These are phyloP conservation scores for Sungouiella thailandica DNA, from an alignment of 805 yeast species.

Conservation along the genomic window DNA sequence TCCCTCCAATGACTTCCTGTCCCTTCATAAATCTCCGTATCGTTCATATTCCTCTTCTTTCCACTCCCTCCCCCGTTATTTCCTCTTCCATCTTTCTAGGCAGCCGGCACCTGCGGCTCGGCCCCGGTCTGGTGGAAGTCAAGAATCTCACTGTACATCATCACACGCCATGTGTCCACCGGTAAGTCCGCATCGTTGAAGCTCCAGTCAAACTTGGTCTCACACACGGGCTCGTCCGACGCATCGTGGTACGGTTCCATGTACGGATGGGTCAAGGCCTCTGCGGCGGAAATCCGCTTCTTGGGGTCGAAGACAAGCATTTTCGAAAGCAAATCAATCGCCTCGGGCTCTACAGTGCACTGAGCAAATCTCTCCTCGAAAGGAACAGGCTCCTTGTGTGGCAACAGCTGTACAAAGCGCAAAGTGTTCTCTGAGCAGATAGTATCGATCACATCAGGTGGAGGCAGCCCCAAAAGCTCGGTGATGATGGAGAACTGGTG, in stretches of 20 bases:
- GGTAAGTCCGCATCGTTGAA: slow-evolving; percentile 97
- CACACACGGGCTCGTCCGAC: slow-evolving; percentile 93
- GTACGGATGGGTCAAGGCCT: slow-evolving; percentile 65
- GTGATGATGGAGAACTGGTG: slow-evolving; percentile 97
- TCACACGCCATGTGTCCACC: slow-evolving; percentile 96
- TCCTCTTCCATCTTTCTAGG: neutral
- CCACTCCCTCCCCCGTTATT: too few relatives aligned
- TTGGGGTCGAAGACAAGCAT: slow-evolving; percentile 96
- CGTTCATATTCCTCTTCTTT: too few relatives aligned
- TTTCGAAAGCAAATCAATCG: slow-evolving; percentile 79
- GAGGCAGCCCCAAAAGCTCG: slow-evolving; percentile 94
- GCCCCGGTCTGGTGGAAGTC: slow-evolving; percentile 85
- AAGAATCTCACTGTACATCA: slow-evolving; percentile 97
- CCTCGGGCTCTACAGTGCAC: slow-evolving; percentile 41
- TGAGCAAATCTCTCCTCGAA: slow-evolving; percentile 73
- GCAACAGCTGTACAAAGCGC: slow-evolving; percentile 89
- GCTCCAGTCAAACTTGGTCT: slow-evolving; percentile 93
- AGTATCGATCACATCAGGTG: slow-evolving; percentile 91
- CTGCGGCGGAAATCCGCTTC: slow-evolving; percentile 88
- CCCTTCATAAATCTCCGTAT: too few relatives aligned
- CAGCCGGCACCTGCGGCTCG: slow-evolving; percentile 2
- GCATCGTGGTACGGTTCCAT: slow-evolving; percentile 29
- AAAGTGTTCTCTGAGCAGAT: slow-evolving; percentile 94
- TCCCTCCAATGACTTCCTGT: too few relatives aligned
- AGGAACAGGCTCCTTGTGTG: slow-evolving; percentile 89